Conservation (phyloP, 345 rosid genomes). For the Zanthoxylum bungeanum region DNA sequence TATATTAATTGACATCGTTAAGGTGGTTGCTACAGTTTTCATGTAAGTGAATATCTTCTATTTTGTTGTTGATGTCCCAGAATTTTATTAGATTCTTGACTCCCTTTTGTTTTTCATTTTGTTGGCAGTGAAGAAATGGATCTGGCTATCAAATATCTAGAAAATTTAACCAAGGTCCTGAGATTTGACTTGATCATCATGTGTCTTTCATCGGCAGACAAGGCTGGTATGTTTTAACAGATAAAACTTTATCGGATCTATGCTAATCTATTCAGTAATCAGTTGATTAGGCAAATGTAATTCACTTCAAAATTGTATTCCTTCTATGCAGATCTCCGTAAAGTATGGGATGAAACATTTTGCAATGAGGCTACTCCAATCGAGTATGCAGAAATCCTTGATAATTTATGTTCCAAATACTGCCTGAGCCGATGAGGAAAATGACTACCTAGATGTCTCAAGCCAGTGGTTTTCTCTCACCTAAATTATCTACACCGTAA, state of each 20-base stretch:
- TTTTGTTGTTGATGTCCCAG: background rate
- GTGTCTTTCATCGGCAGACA: conserved; percentile 75
- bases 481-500: too few species aligned
- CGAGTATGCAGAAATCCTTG: conserved; percentile 59
- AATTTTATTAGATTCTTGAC: background rate
- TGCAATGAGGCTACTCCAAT: conserved; percentile 57
- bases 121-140: conserved; percentile 64
- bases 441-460: background rate
- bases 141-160: conserved; percentile 68
- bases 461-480: background rate
- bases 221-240: conserved; percentile 54
- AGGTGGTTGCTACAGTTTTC: conserved; percentile 66
- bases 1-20: conserved; percentile 63
- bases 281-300: background rate
- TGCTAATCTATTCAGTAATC: background rate
- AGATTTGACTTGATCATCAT: conserved; percentile 75
- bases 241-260: background rate
- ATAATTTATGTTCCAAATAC: conserved; percentile 48
- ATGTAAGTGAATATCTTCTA: conserved; percentile 41
- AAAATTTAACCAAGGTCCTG: conserved; percentile 73
- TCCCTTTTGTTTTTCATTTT: conserved; percentile 6
- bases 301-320: background rate
- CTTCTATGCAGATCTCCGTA: conserved; percentile 58
- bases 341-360: conserved; percentile 71
- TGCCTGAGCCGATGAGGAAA: conserved; percentile 33